Conservation (phyloP, 805 yeast genomes). For the Trichomonascus vanleenenianus region DNA sequence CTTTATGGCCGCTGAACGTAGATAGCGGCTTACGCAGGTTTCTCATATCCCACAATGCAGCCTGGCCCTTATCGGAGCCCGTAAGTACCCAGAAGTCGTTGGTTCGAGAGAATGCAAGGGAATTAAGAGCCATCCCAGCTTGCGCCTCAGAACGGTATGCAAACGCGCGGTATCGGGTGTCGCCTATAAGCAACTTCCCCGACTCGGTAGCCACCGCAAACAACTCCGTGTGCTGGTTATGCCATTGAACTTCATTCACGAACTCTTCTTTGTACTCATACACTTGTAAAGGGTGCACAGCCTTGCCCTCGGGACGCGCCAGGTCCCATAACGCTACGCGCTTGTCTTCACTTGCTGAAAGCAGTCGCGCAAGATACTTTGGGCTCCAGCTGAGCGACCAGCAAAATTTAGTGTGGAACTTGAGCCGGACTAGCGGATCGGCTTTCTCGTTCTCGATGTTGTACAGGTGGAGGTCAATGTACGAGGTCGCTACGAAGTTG, state of each 20-base stretch:
- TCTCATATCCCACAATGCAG: slow-evolving; percentile 69
- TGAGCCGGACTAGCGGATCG: slow-evolving; percentile 14
- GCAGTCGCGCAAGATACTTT: slow-evolving; percentile 34
- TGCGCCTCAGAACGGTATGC: slow-evolving; percentile 37
- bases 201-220: slow-evolving; percentile 73
- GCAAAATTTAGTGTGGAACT: slow-evolving; percentile 55
- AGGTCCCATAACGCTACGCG: slow-evolving; percentile 70
- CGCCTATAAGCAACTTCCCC: slow-evolving; percentile 51
- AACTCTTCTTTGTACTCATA: slow-evolving; percentile 42
- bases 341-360: slow-evolving; percentile 67
- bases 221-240: slow-evolving; percentile 34
- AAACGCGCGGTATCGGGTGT: slow-evolving; percentile 43
- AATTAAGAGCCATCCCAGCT: slow-evolving; percentile 38
- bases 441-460: slow-evolving; percentile 4
- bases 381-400: slow-evolving; percentile 65
- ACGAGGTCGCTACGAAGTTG: background rate
- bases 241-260: slow-evolving; percentile 64
- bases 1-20: slow-evolving; percentile 58
- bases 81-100: slow-evolving; percentile 53
- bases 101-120: slow-evolving; percentile 56
- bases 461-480: background rate
- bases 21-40: slow-evolving; percentile 51
- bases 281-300: slow-evolving; percentile 29
- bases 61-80: slow-evolving; percentile 66
- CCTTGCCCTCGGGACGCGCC: slow-evolving; percentile 14